Conservation (phyloP, 352 stramenopile genomes). For the Phytophthora ohioensis region DNA sequence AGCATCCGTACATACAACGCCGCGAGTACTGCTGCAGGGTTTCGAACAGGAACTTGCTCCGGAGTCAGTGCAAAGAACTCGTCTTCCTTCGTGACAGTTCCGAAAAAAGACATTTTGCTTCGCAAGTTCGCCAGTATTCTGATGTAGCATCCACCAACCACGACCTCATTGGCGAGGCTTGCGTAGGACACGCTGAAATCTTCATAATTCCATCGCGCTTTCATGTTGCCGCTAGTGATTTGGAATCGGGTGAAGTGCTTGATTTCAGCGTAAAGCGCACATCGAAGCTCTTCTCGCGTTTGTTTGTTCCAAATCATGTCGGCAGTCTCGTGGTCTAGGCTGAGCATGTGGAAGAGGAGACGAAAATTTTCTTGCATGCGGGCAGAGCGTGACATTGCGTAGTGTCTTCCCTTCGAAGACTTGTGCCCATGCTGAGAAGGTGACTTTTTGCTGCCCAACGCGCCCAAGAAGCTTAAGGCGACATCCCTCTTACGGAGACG, state of each 20-base stretch:
- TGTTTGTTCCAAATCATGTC: conserved; percentile 95
- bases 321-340: conserved; percentile 91
- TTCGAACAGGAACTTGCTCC: conserved; percentile 63
- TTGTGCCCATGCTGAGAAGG: conserved; percentile 19
- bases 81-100: conserved; percentile 61
- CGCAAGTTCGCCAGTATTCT: conserved; percentile 61
- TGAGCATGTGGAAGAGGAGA: conserved; percentile 95
- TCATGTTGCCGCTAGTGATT: conserved; percentile 63
- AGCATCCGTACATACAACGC: conserved; percentile 80
- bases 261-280: conserved; percentile 86
- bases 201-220: conserved; percentile 96
- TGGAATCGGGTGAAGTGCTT: conserved; percentile 84
- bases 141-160: conserved; percentile 93
- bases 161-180: conserved; percentile 87
- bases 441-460: conserved; percentile 34
- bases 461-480: conserved; percentile 57
- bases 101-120: conserved; percentile 57
- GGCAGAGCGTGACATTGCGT: conserved; percentile 33
- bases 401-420: conserved; percentile 26
- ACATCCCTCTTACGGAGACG: conserved; percentile 78
- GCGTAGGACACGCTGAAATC: conserved; percentile 94
- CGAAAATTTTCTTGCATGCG: conserved; percentile 91
- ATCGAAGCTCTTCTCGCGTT: conserved; percentile 91
- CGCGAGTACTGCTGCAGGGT: conserved; percentile 62
- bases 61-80: conserved; percentile 53